Evolutionary conservation across 495 filamentous ascomycete genomes (phyloP).

Genomic region (Aspergillus kassunensis): DNA sequence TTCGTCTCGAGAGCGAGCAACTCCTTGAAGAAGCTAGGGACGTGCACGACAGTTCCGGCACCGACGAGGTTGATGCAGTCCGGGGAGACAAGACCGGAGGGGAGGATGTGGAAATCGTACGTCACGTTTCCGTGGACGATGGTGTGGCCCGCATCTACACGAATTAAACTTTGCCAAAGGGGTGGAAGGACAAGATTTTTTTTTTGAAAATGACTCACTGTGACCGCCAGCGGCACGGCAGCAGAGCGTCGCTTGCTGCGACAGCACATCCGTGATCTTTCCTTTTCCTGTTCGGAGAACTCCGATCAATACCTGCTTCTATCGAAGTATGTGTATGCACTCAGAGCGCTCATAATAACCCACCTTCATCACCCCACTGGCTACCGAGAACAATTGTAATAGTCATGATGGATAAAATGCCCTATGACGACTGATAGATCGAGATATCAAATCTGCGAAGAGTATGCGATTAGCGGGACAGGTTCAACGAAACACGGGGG

Average conservation of each 20-base stretch:
- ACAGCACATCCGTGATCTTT: constrained; percentile 66
- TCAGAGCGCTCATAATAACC: constrained; percentile 14
- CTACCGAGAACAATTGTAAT: constrained; percentile 58
- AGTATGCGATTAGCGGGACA: neutral
- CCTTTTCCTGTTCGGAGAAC: constrained; percentile 51
- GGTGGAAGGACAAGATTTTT: neutral
- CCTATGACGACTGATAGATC: constrained; percentile 1
- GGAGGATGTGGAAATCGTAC: constrained; percentile 71
- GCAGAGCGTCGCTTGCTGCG: constrained; percentile 53
- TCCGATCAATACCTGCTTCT: neutral
- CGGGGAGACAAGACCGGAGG: constrained; percentile 72
- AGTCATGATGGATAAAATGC: constrained; percentile 34
- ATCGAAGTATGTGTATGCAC: too few relatives aligned
- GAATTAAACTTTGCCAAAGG: neutral
- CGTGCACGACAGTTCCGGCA: constrained; percentile 78
- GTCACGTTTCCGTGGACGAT: constrained; percentile 58
- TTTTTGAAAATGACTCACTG: constrained; percentile 39
- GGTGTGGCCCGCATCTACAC: constrained; percentile 50
- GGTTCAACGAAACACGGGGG: neutral
- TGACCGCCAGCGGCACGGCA: constrained; percentile 65
- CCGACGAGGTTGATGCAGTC: constrained; percentile 79
- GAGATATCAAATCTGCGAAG: neutral
- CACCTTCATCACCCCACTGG: constrained; percentile 69
- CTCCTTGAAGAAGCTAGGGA: constrained; percentile 86
- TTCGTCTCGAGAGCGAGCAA: constrained; percentile 65